These are phyloP conservation scores for Myriosclerotinia curreyana DNA, from an alignment of 2,329 filamentous ascomycete species.

Conservation along the genomic window DNA sequence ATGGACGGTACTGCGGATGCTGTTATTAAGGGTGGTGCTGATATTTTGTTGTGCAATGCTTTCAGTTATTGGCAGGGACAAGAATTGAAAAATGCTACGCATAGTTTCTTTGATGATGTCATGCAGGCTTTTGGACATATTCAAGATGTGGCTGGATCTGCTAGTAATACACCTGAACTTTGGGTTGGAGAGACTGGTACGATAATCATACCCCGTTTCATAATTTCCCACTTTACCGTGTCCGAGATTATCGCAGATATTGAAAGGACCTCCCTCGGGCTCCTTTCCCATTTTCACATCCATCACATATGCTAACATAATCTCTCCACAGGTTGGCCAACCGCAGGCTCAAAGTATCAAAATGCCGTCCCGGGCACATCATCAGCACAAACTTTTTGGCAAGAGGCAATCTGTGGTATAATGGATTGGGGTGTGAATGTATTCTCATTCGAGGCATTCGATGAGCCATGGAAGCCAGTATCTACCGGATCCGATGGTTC, in stretches of 20 bases:
- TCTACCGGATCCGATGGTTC: conserved; percentile 61
- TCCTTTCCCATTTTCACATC: background rate
- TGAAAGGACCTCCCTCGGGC: background rate
- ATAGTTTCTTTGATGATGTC: conserved; percentile 66
- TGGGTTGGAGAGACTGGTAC: conserved; percentile 65
- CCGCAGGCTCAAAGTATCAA: conserved; percentile 60
- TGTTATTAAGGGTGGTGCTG: conserved; percentile 54
- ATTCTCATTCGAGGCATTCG: conserved; percentile 73
- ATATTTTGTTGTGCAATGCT: conserved; percentile 62
- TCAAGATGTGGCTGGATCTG: conserved; percentile 54
- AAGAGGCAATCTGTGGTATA: conserved; percentile 60
- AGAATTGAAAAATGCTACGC: conserved; percentile 51
- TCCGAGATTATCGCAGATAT: too few relatives aligned
- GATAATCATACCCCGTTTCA: background rate
- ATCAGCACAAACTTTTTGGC: conserved; percentile 60
- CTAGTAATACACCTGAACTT: conserved; percentile 55
- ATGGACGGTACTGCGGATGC: conserved; percentile 65
- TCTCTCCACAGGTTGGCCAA: conserved; percentile 52
- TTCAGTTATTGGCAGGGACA: conserved; percentile 72
- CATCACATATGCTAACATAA: conserved; percentile 3
- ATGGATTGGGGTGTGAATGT: conserved; percentile 64
- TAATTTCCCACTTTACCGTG: background rate
- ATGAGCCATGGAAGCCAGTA: conserved; percentile 68
- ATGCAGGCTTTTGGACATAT: conserved; percentile 61
- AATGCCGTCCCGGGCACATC: conserved; percentile 56